Base-by-base conservation (phyloP, 495 filamentous ascomycete genomes). In the Aspergillus saccharolyticus region DNA sequence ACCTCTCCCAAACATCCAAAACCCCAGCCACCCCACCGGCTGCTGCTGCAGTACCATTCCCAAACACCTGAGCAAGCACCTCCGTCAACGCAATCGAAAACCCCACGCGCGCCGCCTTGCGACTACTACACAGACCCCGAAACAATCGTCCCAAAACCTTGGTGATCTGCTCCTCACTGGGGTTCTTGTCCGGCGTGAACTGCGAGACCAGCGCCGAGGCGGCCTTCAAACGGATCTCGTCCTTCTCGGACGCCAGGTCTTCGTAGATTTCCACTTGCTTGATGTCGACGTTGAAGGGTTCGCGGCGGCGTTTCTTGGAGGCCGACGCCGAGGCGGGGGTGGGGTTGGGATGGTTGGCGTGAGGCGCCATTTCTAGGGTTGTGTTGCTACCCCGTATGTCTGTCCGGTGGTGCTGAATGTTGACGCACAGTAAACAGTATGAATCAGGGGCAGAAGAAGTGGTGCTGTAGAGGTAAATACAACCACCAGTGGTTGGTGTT, bases 1-100 rank as follows among this genome's bases (percentile, higher is more conserved):
- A 85, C 49, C 82, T 76, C 43, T 87, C 77, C 66, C 95, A 78
- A n/a, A 89, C 75, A 6, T 79, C 71, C 28, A 96, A 68, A 0
- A 84, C 75, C 77, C 25, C 25, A 2, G 64, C 49, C 17, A 80
- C 57, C 2, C 15, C 33, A 28, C 25, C 25, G 9, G 25, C 25
- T 4, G 63, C 53, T 30, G 56, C 59, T 43, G 69, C 72, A 15
- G 65, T 60, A 18, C 61, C 33, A 5, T 53, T 17, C 9, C 62
- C 60, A 57, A 76, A 78, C 20, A 89, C 65, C 64, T 87, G 83
- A 0, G 78, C 75, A 42, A 95, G 66, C 54, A 96, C 76, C 71
- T 97, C 93, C 0, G 91, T 89, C 60, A 97, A 71, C 1, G 93
- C 91, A 55, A 96, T 76, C 42, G 89, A 95, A 67, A 94, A 97